Percentiles rank a stretch among this genome's conserved stretches.
Conservation (phyloP, 345 rosid species). For the Eucalyptus tenuipes region DNA sequence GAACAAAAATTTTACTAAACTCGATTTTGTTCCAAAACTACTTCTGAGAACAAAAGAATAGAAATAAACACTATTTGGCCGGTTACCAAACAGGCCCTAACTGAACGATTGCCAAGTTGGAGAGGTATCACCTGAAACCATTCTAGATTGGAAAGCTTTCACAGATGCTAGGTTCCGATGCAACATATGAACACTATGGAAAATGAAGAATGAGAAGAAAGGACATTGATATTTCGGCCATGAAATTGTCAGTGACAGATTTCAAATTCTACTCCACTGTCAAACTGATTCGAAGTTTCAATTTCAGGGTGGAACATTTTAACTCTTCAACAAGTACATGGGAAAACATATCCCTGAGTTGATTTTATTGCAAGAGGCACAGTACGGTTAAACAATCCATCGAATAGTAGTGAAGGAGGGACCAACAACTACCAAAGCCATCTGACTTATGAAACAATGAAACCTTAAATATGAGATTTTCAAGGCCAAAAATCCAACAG, state of each 20-base stretch:
- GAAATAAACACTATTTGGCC: too few species aligned
- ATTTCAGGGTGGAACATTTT: background rate
- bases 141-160: background rate
- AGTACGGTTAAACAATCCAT: background rate
- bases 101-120: background rate
- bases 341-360: background rate
- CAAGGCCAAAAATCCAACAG: background rate
- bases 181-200: background rate
- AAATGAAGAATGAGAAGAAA: background rate
- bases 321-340: background rate
- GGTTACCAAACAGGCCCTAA: too few species aligned
- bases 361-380: background rate
- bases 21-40: too few species aligned
- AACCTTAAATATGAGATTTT: background rate
- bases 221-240: background rate
- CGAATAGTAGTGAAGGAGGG: background rate
- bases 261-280: background rate
- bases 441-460: background rate
- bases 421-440: background rate
- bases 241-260: background rate
- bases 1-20: too few species aligned
- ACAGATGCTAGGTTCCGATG: background rate
- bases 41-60: too few species aligned
- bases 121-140: background rate
- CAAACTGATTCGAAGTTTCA: background rate